These are phyloP conservation scores for Centaurea solstitialis DNA, from an alignment of 129 eudicot genomes.

Conservation along the genomic window DNA sequence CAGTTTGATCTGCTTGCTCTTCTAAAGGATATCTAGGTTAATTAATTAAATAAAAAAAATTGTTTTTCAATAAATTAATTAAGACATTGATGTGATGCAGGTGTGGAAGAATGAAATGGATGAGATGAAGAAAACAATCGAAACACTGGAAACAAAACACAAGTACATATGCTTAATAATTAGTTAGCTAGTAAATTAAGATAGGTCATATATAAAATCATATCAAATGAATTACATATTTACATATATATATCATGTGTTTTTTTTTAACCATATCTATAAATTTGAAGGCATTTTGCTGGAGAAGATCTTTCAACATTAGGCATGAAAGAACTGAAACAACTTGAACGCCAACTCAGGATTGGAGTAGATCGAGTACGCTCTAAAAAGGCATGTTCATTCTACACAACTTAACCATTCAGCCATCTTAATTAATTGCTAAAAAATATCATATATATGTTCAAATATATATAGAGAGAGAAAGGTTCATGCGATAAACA, in stretches of 20 bases:
- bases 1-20: too few species aligned
- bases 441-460: neutral
- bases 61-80: neutral
- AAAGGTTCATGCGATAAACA: too few species aligned
- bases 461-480: too few species aligned
- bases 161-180: slow-evolving; percentile 45
- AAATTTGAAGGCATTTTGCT: slow-evolving; percentile 44
- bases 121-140: slow-evolving; percentile 59
- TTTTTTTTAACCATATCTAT: neutral
- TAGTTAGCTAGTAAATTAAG: too few species aligned
- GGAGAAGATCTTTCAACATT: slow-evolving; percentile 66
- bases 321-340: slow-evolving; percentile 76
- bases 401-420: neutral
- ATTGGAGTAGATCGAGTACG: slow-evolving; percentile 76
- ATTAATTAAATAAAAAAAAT: neutral
- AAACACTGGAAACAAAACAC: slow-evolving; percentile 57
- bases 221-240: too few species aligned
- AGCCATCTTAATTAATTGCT: neutral
- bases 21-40: neutral
- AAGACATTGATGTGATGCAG: slow-evolving; percentile 30
- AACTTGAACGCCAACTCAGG: slow-evolving; percentile 71
- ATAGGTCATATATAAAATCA: too few species aligned
- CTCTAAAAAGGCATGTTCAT: slow-evolving; percentile 52
- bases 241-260: neutral
- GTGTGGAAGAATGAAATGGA: slow-evolving; percentile 73